A percentile compares a stretch with the other conserved stretches of the same genome.
Evolutionary conservation across 1,284 basidiomycete species (phyloP).

Genomic region (Neolentinus lepideus): DNA sequence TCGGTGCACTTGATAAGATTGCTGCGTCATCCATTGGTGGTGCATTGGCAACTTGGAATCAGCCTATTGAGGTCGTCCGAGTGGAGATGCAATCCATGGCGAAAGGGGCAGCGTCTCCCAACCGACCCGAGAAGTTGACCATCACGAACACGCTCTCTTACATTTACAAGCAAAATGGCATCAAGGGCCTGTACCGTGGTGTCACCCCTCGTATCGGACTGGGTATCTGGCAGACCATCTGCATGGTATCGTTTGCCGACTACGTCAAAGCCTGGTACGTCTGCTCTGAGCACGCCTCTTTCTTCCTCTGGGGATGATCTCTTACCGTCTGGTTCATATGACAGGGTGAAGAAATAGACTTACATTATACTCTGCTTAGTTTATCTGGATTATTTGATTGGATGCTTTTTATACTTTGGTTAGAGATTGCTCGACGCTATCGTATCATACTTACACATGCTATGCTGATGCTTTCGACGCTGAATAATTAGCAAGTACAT

Average conservation of each 20-base stretch:
- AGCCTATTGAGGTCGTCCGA: conserved; percentile 96
- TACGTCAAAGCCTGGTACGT: conserved; percentile 81
- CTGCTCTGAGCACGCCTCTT: not conserved
- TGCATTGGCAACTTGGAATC: conserved; percentile 98
- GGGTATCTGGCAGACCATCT: conserved; percentile 95
- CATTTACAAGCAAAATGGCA: conserved; percentile 95
- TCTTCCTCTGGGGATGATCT: not conserved
- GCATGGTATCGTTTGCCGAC: conserved; percentile 97
- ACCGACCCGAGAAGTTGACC: conserved; percentile 86
- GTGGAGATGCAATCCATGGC: conserved; percentile 99
- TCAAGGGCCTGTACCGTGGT: conserved; percentile 96
- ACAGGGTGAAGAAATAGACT: conserved; percentile 26
- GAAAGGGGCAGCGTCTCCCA: conserved; percentile 65
- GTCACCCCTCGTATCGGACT: conserved; percentile 95
- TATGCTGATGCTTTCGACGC: not conserved
- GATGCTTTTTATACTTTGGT: not conserved
- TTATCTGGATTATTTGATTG: conserved; percentile 1
- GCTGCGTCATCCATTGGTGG: conserved; percentile 88
- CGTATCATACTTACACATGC: not conserved
- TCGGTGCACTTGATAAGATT: conserved; percentile 84
- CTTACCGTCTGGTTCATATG: conserved; percentile 2
- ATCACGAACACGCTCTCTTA: conserved; percentile 87
- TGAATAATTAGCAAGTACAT: not conserved
- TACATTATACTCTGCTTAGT: conserved; percentile 1
- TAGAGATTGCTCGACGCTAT: not conserved